Conservation (phyloP, 108 stramenopile genomes). For the Aurantiochytrium sp. region DNA sequence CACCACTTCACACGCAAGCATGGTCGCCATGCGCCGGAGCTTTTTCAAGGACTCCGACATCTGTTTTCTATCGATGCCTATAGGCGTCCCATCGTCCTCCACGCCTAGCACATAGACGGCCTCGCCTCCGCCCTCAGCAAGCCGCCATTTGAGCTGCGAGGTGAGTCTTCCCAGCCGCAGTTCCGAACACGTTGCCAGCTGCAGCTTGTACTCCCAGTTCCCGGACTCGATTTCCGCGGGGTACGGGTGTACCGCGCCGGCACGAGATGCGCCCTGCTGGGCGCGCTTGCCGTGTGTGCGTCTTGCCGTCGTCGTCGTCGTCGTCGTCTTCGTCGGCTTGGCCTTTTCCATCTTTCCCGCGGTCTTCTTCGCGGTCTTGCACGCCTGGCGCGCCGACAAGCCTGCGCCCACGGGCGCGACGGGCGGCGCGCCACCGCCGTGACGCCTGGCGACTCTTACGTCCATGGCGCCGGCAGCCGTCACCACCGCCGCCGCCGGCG, state of each 20-base stretch:
- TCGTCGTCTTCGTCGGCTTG: too few relatives aligned
- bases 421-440: too few relatives aligned
- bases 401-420: too few relatives aligned
- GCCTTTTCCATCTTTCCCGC: too few relatives aligned
- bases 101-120: constrained; percentile 48
- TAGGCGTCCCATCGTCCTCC: constrained; percentile 28
- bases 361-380: too few relatives aligned
- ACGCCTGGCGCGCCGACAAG: too few relatives aligned
- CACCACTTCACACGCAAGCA: constrained; percentile 25
- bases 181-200: constrained; percentile 20
- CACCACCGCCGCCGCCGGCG: too few relatives aligned
- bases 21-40: constrained; percentile 33
- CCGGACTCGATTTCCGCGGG: constrained; percentile 47
- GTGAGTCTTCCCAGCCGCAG: constrained; percentile 37
- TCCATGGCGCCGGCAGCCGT: too few relatives aligned
- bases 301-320: too few relatives aligned
- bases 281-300: too few relatives aligned
- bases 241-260: not conserved
- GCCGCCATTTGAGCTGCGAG: constrained; percentile 54
- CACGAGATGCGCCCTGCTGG: too few relatives aligned
- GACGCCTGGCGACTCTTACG: too few relatives aligned
- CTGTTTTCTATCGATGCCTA: constrained; percentile 36
- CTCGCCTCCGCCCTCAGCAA: constrained; percentile 39
- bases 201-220: constrained; percentile 50
- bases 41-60: constrained; percentile 36